A percentile compares a stretch with the other conserved stretches of the same genome.
Conservation (phyloP, 2,329 filamentous ascomycete species). For the Colletotrichum brevisporum region DNA sequence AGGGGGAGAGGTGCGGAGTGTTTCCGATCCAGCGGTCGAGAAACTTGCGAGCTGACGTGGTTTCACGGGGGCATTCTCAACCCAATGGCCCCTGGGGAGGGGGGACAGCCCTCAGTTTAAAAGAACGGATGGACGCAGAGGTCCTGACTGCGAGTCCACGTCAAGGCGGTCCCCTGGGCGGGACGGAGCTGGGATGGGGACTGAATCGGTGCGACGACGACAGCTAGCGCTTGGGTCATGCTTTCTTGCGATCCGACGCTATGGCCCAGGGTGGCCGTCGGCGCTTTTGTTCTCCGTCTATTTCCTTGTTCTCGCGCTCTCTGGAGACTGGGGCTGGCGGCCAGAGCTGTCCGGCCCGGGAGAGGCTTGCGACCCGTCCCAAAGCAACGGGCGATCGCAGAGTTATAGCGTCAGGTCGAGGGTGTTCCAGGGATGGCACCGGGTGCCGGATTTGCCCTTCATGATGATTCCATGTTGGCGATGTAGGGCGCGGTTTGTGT, state of each 20-base stretch:
- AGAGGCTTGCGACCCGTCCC: not conserved
- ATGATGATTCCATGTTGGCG: not conserved
- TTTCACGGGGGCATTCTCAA: not conserved
- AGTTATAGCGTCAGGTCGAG: not conserved
- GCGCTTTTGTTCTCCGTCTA: slow-evolving; percentile 1
- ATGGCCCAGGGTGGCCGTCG: slow-evolving; percentile 27
- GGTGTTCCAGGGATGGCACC: not conserved
- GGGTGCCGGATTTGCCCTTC: not conserved
- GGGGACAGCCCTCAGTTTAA: slow-evolving; percentile 10
- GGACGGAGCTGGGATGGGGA: slow-evolving; percentile 25
- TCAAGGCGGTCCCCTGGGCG: not conserved
- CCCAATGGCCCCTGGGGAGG: slow-evolving; percentile 2
- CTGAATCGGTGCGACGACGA: slow-evolving; percentile 31
- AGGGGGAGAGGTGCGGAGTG: not conserved
- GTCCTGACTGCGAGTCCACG: not conserved
- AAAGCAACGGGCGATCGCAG: slow-evolving; percentile 4
- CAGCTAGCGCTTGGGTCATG: slow-evolving; percentile 30
- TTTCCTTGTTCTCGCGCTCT: slow-evolving; percentile 14
- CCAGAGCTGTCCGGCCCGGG: not conserved
- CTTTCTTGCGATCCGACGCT: slow-evolving; percentile 20
- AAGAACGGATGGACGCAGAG: slow-evolving; percentile 14
- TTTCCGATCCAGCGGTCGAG: not conserved
- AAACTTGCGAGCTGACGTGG: not conserved
- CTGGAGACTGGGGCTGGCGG: slow-evolving; percentile 20
- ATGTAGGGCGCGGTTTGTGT: not conserved